Evolutionary conservation across 345 rosid genomes (phyloP).

Genomic region (Eucalyptus camaldulensis): DNA sequence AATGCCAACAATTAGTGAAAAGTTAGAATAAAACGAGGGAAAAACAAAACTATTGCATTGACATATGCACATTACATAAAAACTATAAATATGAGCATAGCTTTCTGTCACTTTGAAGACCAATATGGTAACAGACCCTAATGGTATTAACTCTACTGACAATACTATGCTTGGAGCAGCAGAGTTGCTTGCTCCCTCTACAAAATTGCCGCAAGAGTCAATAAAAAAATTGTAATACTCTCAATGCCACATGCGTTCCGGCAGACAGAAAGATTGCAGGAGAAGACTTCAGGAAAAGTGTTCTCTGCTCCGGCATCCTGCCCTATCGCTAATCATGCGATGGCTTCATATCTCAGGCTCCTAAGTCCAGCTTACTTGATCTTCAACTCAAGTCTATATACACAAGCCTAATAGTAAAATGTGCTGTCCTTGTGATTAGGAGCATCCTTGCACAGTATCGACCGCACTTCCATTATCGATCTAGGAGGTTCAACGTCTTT

Average conservation of each 20-base stretch:
- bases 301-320: neutral
- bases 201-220: neutral
- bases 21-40: neutral
- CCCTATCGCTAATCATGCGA: neutral
- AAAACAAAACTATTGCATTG: neutral
- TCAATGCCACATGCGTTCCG: neutral
- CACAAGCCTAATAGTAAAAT: constrained; percentile 39
- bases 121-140: neutral
- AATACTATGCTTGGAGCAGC: constrained; percentile 5
- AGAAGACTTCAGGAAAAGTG: neutral
- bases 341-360: neutral
- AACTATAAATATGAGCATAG: neutral
- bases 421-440: constrained; percentile 54
- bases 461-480: constrained; percentile 82
- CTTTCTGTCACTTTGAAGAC: neutral
- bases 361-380: neutral
- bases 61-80: neutral
- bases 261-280: neutral
- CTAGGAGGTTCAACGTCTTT: constrained; percentile 93
- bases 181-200: constrained; percentile 8
- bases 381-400: neutral
- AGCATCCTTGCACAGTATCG: constrained; percentile 88
- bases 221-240: neutral
- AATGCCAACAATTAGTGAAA: neutral
- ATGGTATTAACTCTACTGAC: neutral